Evolutionary conservation across 352 stramenopile species (phyloP), one percentile per base, ranked within the genome.

Genomic region (Pythium pectinolyticum): DNA sequence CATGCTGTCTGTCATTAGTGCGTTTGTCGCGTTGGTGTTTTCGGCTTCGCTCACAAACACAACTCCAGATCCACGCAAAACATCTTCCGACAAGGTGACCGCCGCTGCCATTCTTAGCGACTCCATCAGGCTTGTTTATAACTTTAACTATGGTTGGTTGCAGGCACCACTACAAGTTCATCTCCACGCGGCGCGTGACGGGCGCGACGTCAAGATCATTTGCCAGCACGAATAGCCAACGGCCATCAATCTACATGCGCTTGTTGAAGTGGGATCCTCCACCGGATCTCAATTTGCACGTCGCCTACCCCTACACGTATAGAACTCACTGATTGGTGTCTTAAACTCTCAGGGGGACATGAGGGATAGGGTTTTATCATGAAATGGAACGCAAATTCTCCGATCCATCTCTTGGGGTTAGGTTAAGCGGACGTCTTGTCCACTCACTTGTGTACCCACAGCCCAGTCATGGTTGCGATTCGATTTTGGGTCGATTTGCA

Each of bases 1-100:
- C 10, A 31, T 31, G 9, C 25, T 37, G 15, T 35, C 39, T 15
- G n/a, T 24, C 11, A 27, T 20, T 28, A 71, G 64, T 6, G 12
- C 41, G 15, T 71, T 71, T 39, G 64, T 67, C n/a, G 57, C 64
- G n/a, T 32, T 71, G 2, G 64, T 71, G 4, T 71, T 71, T 35
- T 54, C 64, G 10, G 64, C 64, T 0, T 71, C 64, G 8, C 48
- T 63, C 25, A 28, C 34, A 17, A 70, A 70, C 43, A 34, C 46
- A 5, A 56, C 45, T 25, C 40, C 34, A 30, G 45, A 57, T 45
- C 19, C 28, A 4, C 19, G 28, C 3, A 22, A 39, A 20, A 5
- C 8, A 56, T 19, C 4, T 28, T 25, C 35, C 14, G 37, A 62
- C 34, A 57, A 62, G 52, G 61, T 67, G 20, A 32, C 27, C 32